Evolutionary conservation across 306 rosid genomes (phyloP), one percentile per base, ranked within the genome.

Genomic region (Begonia fuchsioides): DNA sequence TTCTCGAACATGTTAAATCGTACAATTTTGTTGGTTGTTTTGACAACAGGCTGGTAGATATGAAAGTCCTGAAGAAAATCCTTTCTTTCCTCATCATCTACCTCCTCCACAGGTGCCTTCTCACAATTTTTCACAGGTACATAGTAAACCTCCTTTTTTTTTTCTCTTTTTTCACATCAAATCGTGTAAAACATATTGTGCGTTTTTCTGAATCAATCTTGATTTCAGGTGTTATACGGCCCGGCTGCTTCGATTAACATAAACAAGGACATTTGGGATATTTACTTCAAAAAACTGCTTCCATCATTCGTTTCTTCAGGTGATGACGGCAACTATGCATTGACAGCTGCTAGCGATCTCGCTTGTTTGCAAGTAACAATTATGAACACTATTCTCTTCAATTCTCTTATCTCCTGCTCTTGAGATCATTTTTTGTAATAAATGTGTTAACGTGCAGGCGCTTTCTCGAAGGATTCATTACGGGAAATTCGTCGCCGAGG

Each of bases 401-500:
- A 0, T 2, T 4, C 35, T 26, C 35, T 26, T 1, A 8, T 6
- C 35, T 26, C 35, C 8, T 1, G 35, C 35, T 26, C 8, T 26
- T 26, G 35, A 26, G 35, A 26, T 26, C 7, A 6, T 20, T 20
- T 20, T 20, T 20, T 20, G 32, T 20, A 20, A 20, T 20, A 20
- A 20, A 20, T 20, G 32, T 20, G 3, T 9, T 47, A 17, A 56
- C 2, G 49, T 6, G 8, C 77, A 90, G 98, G 94, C 94, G 18
- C 76, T 90, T 56, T 90, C 98, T 13, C 79, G 74, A 61, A 85
- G 98, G 57, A 74, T 90, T 55, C 98, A 90, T 43, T 85, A 80
- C 46, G 98, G 98, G 50, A 85, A 75, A 65, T 90, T 70, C 44
- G 98, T 90, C 14, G 98, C 98, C 5, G 95, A 90, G 76, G 95